Evolutionary conservation across 2,329 filamentous ascomycete genomes (phyloP), one percentile per base, ranked within the genome.

Genomic region (Cyphellophora europaea): DNA sequence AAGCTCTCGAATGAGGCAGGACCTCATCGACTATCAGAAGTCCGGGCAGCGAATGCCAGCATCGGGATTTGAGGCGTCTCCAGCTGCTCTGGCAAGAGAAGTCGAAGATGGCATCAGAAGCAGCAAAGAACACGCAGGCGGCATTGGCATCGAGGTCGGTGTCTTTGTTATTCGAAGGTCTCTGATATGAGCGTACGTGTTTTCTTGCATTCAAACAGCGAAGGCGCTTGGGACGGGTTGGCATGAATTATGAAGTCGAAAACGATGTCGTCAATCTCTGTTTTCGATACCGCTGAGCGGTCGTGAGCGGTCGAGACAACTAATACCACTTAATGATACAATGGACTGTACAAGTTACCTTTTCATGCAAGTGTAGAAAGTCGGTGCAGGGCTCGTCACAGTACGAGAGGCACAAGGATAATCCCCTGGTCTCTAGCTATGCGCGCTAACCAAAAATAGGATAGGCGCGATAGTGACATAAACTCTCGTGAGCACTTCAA

Each of bases 31-130:
- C 19, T 49, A 49, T 36, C 47, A 49, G 34, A 47, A 45, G 36
- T 44, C 33, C 50, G 53, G 38, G 38, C 53, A 32, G 35, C 58
- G 45, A 40, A 54, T 40, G 52, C 56, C 41, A 28, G 42, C 53
- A 15, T 56, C 59, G 3, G 51, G 53, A 16, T 58, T 63, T 32
- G 65, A 71, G 32, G 52, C 71, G 30, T 71, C 67, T 2, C 65
- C 70, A 1, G 63, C 70, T 14, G 68, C 70, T 47, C 55, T 78
- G n/a, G 64, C 77, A 27, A 63, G 72, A 38, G 69, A 75, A 44
- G 66, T 79, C 11, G 56, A 76, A 28, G 67, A 77, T 29, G 72
- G 71, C 5, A 68, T 79, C n/a, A 64, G 62, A 25, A 63, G 61
- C 33, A 61, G 57, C 36, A 58, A 52, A 32, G 61, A 61, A 39